Percentiles rank a stretch among this genome's conserved stretches.
phyloP scores from a whole-genome alignment of 257 asterid species.

The Buddleja alternifolia region DNA sequence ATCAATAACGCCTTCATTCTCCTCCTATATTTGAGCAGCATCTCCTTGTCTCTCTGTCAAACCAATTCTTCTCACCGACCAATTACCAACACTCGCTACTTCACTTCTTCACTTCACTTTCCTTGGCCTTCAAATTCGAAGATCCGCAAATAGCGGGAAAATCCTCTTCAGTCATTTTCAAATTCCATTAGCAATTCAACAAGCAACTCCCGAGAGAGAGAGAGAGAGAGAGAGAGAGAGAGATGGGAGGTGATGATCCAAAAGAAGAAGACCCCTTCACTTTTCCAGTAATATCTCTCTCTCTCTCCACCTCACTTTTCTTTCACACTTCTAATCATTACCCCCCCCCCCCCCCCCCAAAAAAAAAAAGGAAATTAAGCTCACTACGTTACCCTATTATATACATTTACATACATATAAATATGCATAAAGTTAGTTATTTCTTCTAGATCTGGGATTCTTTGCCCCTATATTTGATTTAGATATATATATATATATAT shows the following conservation, averaged over 20 bases:
- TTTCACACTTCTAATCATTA: constrained; percentile 31
- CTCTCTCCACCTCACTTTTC: constrained; percentile 33
- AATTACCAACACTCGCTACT: not conserved
- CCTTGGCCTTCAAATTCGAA: constrained; percentile 1
- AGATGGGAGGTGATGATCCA: constrained; percentile 50
- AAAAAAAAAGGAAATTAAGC: not conserved
- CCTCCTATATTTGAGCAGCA: not conserved
- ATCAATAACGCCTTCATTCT: not conserved
- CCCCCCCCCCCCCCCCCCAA: constrained; percentile 15
- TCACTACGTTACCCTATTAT: constrained; percentile 16
- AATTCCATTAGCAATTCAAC: constrained; percentile 12
- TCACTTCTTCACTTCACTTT: not conserved
- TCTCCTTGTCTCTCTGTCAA: too few relatives aligned
- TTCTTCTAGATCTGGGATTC: constrained; percentile 41
- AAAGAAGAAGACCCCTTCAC: constrained; percentile 42
- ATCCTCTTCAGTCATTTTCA: constrained; percentile 29
- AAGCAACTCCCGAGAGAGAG: constrained; percentile 13
- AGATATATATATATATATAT: constrained; percentile 20
- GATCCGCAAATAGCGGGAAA: constrained; percentile 27
- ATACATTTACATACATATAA: not conserved
- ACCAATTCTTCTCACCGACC: too few relatives aligned
- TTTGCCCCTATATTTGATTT: constrained; percentile 14
- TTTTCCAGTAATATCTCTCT: constrained; percentile 43
- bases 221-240: constrained; percentile 19
- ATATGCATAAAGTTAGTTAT: constrained; percentile 18